phyloP scores from a whole-genome alignment of 192 early-diverging fungal genomes.

The Diversispora epigaea region DNA sequence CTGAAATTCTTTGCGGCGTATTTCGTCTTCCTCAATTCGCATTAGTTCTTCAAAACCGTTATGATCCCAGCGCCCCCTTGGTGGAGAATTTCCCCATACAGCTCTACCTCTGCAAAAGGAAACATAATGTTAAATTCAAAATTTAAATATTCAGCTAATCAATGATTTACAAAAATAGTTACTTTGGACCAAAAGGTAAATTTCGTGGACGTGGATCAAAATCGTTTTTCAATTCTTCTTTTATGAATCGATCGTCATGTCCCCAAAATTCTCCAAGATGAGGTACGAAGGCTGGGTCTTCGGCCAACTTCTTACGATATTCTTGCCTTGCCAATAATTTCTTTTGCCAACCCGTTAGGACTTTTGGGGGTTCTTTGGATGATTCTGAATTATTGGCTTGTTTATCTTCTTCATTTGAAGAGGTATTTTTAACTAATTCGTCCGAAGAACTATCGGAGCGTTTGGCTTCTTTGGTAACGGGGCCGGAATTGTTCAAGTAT shows the following conservation, averaged over 20 bases:
- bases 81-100: neutral
- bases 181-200: constrained; percentile 20
- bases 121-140: neutral
- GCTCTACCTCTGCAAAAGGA: constrained; percentile 8
- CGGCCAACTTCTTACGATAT: constrained; percentile 53
- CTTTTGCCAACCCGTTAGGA: constrained; percentile 29
- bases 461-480: neutral
- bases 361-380: neutral
- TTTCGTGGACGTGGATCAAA: constrained; percentile 14
- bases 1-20: neutral
- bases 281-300: constrained; percentile 58
- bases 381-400: neutral
- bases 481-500: no score
- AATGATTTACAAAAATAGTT: neutral
- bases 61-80: constrained; percentile 48
- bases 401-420: neutral
- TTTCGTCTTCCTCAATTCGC: constrained; percentile 43
- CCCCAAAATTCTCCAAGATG: constrained; percentile 60
- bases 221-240: constrained; percentile 48
- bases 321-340: constrained; percentile 47
- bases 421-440: neutral
- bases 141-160: neutral
- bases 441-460: neutral
- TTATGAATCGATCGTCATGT: constrained; percentile 58
- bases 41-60: constrained; percentile 53